Evolutionary conservation across 1,284 basidiomycete genomes (phyloP).

Genomic region (Tremellales sp.): DNA sequence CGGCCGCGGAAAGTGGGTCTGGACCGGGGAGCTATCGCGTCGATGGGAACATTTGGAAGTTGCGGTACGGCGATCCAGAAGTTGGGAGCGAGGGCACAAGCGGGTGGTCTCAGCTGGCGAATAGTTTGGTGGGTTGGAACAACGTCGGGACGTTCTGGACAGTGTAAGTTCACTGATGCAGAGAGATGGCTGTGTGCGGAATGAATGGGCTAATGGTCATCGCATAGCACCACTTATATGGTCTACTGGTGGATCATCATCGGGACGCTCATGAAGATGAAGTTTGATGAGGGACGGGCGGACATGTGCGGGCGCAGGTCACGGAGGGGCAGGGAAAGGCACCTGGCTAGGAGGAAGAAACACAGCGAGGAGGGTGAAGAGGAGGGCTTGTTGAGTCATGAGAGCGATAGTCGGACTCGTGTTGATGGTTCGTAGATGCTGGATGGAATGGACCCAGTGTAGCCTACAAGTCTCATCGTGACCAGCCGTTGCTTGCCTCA

Average conservation of each 20-base stretch:
- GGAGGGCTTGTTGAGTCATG: too few species aligned
- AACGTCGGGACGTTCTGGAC: constrained; percentile 56
- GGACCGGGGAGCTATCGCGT: constrained; percentile 78
- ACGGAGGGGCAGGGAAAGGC: constrained; percentile 20
- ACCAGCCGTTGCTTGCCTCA: too few species aligned
- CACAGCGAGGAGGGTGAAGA: constrained; percentile 13
- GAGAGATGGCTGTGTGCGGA: not conserved
- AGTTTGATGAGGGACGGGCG: constrained; percentile 53
- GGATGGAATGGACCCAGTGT: too few species aligned
- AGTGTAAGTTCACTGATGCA: constrained; percentile 49
- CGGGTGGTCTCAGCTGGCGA: constrained; percentile 22
- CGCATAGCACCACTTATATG: constrained; percentile 54
- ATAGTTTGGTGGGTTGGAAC: constrained; percentile 42
- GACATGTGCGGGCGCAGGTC: constrained; percentile 31
- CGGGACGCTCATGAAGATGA: constrained; percentile 59
- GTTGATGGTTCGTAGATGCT: too few species aligned
- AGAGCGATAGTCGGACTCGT: too few species aligned
- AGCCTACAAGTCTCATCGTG: too few species aligned
- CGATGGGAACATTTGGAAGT: constrained; percentile 75
- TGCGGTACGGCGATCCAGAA: constrained; percentile 70
- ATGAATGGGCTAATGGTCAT: not conserved
- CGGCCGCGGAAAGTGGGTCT: constrained; percentile 69
- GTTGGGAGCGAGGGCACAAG: constrained; percentile 53
- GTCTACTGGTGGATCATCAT: constrained; percentile 71
- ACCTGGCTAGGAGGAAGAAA: constrained; percentile 12